Evolutionary conservation across 106 monocot genomes (phyloP).

Genomic region (Dioscorea zingiberensis): DNA sequence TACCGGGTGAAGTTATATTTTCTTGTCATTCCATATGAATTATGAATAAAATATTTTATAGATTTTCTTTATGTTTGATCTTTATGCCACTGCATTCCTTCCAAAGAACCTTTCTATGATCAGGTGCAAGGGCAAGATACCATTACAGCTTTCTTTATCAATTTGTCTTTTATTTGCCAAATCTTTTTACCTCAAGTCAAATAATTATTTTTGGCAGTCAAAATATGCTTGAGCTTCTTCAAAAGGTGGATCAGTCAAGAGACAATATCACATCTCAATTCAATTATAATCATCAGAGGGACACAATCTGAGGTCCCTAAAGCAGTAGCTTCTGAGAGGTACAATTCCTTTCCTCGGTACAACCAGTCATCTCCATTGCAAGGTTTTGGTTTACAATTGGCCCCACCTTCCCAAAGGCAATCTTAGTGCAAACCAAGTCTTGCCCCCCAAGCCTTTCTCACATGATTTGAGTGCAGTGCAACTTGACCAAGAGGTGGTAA

Average conservation of each 20-base stretch:
- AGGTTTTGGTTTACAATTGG: constrained; percentile 65
- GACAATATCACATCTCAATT: constrained; percentile 12
- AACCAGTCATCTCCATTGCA: constrained; percentile 37
- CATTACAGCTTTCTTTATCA: no score
- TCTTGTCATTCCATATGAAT: background rate
- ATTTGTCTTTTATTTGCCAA: background rate
- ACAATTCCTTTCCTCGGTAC: constrained; percentile 23
- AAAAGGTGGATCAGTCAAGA: constrained; percentile 67
- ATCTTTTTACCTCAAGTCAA: background rate
- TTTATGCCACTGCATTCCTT: no score
- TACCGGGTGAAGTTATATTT: background rate
- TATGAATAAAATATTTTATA: background rate
- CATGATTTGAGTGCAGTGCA: constrained; percentile 16
- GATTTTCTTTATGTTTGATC: background rate
- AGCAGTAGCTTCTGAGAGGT: constrained; percentile 22
- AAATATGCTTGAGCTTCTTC: constrained; percentile 86
- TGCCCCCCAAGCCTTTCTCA: constrained; percentile 11
- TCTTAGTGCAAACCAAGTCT: constrained; percentile 13
- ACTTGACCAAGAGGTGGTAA: constrained; percentile 15
- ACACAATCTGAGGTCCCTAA: constrained; percentile 18
- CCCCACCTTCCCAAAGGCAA: constrained; percentile 53
- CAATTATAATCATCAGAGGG: constrained; percentile 23
- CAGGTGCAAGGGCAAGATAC: no score
- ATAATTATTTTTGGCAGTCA: constrained; percentile 46
- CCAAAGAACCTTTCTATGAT: no score